A percentile compares a stretch with the other conserved stretches of the same genome.
Evolutionary conservation across 2,329 filamentous ascomycete genomes (phyloP).

Genomic region (Huntiella moniliformis): DNA sequence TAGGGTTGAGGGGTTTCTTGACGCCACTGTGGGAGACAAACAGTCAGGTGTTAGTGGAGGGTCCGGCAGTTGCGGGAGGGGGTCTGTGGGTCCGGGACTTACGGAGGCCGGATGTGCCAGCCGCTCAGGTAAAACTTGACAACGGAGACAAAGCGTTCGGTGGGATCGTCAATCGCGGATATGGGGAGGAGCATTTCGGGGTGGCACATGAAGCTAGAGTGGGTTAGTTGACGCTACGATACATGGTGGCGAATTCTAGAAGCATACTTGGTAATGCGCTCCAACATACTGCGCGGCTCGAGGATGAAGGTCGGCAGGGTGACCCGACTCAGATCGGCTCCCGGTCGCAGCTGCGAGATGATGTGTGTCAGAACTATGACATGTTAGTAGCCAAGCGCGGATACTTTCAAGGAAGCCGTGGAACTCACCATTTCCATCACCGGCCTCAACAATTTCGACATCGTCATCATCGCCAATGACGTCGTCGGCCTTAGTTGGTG

Average conservation of each 20-base stretch:
- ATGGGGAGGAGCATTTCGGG: conserved; percentile 88
- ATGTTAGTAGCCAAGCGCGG: background rate
- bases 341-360: conserved; percentile 88
- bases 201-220: conserved; percentile 87
- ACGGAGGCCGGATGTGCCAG: conserved; percentile 98
- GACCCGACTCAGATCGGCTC: conserved; percentile 84
- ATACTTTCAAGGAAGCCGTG: background rate
- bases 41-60: conserved; percentile 1
- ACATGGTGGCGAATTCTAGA: conserved; percentile 12
- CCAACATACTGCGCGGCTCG: conserved; percentile 92
- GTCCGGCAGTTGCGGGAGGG: background rate
- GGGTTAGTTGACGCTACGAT: background rate
- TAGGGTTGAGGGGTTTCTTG: conserved; percentile 94
- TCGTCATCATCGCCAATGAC: conserved; percentile 37
- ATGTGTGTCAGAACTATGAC: conserved; percentile 79
- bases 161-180: conserved; percentile 69
- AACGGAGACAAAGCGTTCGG: conserved; percentile 78
- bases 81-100: conserved; percentile 20
- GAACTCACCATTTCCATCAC: conserved; percentile 76
- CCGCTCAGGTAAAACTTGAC: conserved; percentile 97
- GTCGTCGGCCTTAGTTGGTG: conserved; percentile 25
- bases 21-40: conserved; percentile 46
- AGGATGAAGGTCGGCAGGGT: conserved; percentile 95
- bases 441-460: conserved; percentile 67
- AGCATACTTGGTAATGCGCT: conserved; percentile 88